phyloP scores from a whole-genome alignment of 1,284 basidiomycete genomes.

The Phylloboletellus chloephorus region DNA sequence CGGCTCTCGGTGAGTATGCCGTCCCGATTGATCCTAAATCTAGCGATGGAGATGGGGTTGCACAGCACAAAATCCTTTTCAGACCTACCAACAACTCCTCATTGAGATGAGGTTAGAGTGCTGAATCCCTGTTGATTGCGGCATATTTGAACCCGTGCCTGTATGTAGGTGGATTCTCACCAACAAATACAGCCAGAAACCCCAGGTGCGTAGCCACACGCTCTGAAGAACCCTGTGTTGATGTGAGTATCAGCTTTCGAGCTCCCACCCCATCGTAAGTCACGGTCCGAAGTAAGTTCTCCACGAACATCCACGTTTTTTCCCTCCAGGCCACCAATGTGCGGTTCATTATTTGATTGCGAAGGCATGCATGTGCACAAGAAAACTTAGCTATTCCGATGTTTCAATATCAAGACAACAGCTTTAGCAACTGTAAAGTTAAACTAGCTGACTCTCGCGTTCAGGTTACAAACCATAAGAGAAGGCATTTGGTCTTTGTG shows the following conservation, averaged over 20 bases:
- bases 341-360: slow-evolving; percentile 26
- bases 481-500: too few relatives aligned
- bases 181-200: slow-evolving; percentile 80
- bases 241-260: slow-evolving; percentile 47
- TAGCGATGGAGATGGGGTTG: slow-evolving; percentile 7
- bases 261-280: slow-evolving; percentile 73
- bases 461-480: neutral
- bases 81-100: slow-evolving; percentile 81
- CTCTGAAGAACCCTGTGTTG: neutral
- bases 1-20: slow-evolving; percentile 45
- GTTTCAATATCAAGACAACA: too few relatives aligned
- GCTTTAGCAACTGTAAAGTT: neutral
- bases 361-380: neutral
- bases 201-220: slow-evolving; percentile 47
- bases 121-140: neutral
- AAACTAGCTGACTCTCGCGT: neutral
- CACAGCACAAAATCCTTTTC: slow-evolving; percentile 58
- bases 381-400: neutral
- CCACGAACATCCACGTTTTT: neutral
- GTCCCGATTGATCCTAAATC: slow-evolving; percentile 2
- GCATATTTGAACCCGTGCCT: slow-evolving; percentile 1
- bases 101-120: slow-evolving; percentile 53
- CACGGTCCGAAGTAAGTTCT: neutral
- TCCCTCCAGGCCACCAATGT: slow-evolving; percentile 26
- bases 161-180: slow-evolving; percentile 47